Evolutionary conservation across 2,329 filamentous ascomycete species (phyloP).

Genomic region (Phyllosticta ampelicida): DNA sequence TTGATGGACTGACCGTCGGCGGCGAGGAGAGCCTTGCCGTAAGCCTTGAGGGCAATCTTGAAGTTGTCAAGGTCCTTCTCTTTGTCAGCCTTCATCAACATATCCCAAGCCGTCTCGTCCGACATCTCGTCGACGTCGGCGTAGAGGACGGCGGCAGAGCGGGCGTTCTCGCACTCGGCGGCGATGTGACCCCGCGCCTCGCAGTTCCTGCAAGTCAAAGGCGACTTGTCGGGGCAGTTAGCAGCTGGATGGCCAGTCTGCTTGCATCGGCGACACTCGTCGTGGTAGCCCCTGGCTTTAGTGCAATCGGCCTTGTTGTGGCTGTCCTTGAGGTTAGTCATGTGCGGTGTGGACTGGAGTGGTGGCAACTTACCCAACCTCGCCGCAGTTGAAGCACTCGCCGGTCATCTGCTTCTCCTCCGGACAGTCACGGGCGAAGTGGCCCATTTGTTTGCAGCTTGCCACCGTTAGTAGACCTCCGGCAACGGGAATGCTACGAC

Average conservation of each 20-base stretch:
- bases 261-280: slow-evolving; percentile 49
- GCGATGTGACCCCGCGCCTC: slow-evolving; percentile 36
- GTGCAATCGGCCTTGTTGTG: slow-evolving; percentile 55
- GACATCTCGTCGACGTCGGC: slow-evolving; percentile 35
- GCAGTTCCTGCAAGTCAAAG: slow-evolving; percentile 45
- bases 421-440: slow-evolving; percentile 41
- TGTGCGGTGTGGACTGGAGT: slow-evolving; percentile 1
- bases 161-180: slow-evolving; percentile 36
- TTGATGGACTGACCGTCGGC: slow-evolving; percentile 23
- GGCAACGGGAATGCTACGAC: neutral
- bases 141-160: slow-evolving; percentile 20
- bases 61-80: slow-evolving; percentile 42
- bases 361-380: slow-evolving; percentile 33
- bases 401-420: slow-evolving; percentile 32
- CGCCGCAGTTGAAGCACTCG: slow-evolving; percentile 51
- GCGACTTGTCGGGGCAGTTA: slow-evolving; percentile 52
- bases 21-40: slow-evolving; percentile 30
- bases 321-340: slow-evolving; percentile 23
- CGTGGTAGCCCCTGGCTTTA: slow-evolving; percentile 45
- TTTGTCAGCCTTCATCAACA: slow-evolving; percentile 38
- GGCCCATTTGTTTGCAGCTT: slow-evolving; percentile 34
- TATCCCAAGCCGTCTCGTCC: slow-evolving; percentile 40
- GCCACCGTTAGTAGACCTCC: slow-evolving; percentile 17
- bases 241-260: slow-evolving; percentile 45
- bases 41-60: slow-evolving; percentile 39